These are phyloP conservation scores for Talaromyces liani DNA, from an alignment of 495 filamentous ascomycete species.

Conservation along the genomic window DNA sequence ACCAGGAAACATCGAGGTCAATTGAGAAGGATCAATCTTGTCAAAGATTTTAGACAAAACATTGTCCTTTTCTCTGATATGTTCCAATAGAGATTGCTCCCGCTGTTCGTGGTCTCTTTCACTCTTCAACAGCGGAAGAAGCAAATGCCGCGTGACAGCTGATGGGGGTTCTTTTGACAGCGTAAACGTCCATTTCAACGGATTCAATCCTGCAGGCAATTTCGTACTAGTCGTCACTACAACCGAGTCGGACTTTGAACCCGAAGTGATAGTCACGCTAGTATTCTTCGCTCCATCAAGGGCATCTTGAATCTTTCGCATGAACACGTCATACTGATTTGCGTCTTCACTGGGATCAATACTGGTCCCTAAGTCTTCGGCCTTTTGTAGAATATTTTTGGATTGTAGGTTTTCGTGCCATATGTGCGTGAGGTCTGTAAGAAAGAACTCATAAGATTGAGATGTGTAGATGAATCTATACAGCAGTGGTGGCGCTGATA, in stretches of 20 bases:
- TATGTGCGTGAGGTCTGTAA: conserved; percentile 81
- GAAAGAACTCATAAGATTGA: conserved; percentile 59
- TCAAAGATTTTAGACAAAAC: conserved; percentile 70
- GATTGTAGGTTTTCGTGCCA: conserved; percentile 70
- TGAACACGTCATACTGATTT: conserved; percentile 62
- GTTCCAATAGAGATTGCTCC: conserved; percentile 48
- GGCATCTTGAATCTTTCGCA: conserved; percentile 62
- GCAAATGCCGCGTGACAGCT: conserved; percentile 50
- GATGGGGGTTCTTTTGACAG: conserved; percentile 49
- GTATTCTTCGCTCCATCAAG: conserved; percentile 39
- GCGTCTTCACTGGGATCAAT: conserved; percentile 80
- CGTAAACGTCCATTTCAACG: conserved; percentile 62
- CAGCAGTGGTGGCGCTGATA: conserved; percentile 41
- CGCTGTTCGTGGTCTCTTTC: conserved; percentile 42
- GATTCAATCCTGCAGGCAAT: conserved; percentile 58
- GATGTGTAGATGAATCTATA: conserved; percentile 42
- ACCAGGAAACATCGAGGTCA: conserved; percentile 63
- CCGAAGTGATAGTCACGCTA: conserved; percentile 21
- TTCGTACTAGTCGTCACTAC: conserved; percentile 49
- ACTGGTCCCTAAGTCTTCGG: conserved; percentile 57
- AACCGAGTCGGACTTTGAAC: conserved; percentile 30
- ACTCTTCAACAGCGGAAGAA: conserved; percentile 61
- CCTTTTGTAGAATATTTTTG: conserved; percentile 55
- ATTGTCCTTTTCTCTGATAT: conserved; percentile 69
- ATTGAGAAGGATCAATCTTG: conserved; percentile 62